phyloP scores from a whole-genome alignment of 306 rosid species.

The Castanea crenata region DNA sequence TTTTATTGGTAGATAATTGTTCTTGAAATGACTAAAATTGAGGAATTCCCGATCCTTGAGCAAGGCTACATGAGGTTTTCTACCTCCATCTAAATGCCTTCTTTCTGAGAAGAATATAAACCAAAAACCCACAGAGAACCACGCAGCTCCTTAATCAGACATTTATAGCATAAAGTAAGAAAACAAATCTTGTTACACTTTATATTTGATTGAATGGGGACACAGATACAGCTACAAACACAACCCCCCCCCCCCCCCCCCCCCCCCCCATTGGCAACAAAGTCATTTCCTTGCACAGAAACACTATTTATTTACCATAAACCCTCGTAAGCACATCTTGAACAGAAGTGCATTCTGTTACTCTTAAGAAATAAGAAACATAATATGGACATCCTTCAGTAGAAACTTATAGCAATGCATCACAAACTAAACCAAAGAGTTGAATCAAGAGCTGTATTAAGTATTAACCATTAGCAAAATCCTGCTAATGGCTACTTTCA shows the following conservation, averaged over 20 bases:
- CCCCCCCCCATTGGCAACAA: not conserved
- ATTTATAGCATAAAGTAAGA: not conserved
- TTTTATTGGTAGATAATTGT: too few relatives aligned
- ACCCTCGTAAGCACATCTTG: not conserved
- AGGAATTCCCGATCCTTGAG: not conserved
- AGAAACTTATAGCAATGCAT: not conserved
- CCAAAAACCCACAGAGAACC: not conserved
- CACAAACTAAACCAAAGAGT: not conserved
- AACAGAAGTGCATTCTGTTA: not conserved
- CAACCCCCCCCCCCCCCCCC: too few relatives aligned
- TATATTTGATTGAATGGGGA: not conserved
- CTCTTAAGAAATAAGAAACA: not conserved
- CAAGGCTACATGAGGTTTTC: not conserved
- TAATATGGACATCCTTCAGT: not conserved
- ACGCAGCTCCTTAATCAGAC: not conserved
- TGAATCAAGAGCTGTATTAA: not conserved
- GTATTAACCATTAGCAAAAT: not conserved
- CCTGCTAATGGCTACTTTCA: not conserved
- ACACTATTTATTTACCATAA: not conserved
- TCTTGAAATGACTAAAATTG: not conserved
- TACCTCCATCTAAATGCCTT: not conserved
- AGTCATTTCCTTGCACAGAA: not conserved
- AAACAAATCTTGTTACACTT: not conserved
- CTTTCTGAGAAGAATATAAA: not conserved
- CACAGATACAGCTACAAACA: not conserved